Evolutionary conservation across 225 moss, liverwort and hornwort genomes (phyloP), one percentile per base, ranked within the genome.

Genomic region (Marchantia polymorpha): DNA sequence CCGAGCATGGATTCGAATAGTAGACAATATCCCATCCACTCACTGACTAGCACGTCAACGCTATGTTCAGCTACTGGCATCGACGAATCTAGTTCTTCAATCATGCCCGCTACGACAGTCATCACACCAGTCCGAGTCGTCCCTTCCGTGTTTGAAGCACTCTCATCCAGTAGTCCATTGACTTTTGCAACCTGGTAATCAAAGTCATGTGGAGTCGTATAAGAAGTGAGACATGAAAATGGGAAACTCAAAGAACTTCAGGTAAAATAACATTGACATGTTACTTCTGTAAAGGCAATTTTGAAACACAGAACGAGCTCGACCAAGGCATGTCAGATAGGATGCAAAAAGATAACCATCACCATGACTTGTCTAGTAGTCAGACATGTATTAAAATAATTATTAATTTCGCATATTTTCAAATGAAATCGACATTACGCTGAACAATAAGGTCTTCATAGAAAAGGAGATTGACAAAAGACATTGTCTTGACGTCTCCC

Each of bases 21-120:
- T 77, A 96, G 89, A 84, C 91, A 96, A 76, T 96, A 96, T 7
- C 96, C 96, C 96, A 96, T 96, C 96, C 96, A 96, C 83, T 96
- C 94, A 79, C 96, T 92, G 71, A 92, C 88, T 13, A 93, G 83
- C 48, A 96, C 92, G 89, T 96, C 96, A 55, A 94, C 92, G 75
- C 92, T 89, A 59, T 88, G 89, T 48, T 80, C 82, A 76, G 81
- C 84, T 1, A 84, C 85, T 73, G 92, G 92, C 91, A 94, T 94
- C 5, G 87, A 80, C 17, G 78, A 56, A 72, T 96, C 91, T 31
- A 96, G 91, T 76, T 96, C 96, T 73, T 94, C 96, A 78, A 96
- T 91, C 96, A 94, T 94, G 77, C 94, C 94, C 73, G 92, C 90
- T 25, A 96, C 89, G 22, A 94, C 86, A 46, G 84, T 89, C 39